A percentile compares a stretch with the other conserved stretches of the same genome.
These are phyloP conservation scores for Blastocystis sp. DNA, from an alignment of 352 stramenopile species.

Conservation along the genomic window DNA sequence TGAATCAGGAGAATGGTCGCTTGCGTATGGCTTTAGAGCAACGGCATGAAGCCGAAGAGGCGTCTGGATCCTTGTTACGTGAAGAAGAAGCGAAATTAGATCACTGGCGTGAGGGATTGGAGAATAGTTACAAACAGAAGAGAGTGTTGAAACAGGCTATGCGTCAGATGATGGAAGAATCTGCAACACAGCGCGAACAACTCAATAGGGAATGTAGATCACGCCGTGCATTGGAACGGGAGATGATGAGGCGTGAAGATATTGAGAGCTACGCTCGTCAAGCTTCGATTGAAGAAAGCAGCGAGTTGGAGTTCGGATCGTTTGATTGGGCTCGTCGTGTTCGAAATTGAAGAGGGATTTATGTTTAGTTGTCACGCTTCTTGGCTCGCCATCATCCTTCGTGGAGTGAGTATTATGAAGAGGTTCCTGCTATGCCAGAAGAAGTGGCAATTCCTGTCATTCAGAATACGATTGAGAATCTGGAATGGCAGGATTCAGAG, in stretches of 20 bases:
- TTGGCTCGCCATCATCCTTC: background rate
- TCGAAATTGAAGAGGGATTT: background rate
- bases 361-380: conserved; percentile 30
- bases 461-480: conserved; percentile 42
- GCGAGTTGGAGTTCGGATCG: background rate
- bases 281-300: background rate
- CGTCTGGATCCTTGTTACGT: background rate
- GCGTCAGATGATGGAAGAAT: conserved; percentile 12
- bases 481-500: conserved; percentile 35
- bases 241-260: conserved; percentile 18
- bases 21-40: background rate
- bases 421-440: conserved; percentile 48
- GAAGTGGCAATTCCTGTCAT: conserved; percentile 50
- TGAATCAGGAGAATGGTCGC: conserved; percentile 13
- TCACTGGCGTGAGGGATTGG: conserved; percentile 18
- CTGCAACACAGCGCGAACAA: background rate
- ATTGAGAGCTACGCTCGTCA: background rate
- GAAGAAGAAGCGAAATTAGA: conserved; percentile 30
- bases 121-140: conserved; percentile 38
- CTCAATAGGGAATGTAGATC: background rate
- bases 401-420: conserved; percentile 23
- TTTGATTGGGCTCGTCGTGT: conserved; percentile 33
- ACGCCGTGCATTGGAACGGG: background rate
- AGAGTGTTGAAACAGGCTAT: conserved; percentile 29
- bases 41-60: background rate